A percentile compares a stretch with the other conserved stretches of the same genome.
phyloP scores from a whole-genome alignment of 495 filamentous ascomycete genomes.

The Lasiosphaeria miniovina region DNA sequence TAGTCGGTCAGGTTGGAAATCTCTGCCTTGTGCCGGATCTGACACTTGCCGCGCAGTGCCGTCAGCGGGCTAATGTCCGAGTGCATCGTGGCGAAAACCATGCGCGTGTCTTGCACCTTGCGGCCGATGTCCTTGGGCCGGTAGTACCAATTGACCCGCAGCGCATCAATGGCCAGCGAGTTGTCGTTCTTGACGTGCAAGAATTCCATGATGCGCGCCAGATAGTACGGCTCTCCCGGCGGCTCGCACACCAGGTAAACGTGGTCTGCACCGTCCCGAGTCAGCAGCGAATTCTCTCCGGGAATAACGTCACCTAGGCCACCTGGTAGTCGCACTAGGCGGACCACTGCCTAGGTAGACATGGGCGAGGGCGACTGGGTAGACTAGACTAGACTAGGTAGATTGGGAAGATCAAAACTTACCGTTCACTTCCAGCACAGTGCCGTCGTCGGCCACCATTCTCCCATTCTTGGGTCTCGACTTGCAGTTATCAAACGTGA shows the following conservation, averaged over 20 bases:
- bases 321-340: too few relatives aligned
- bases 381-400: too few relatives aligned
- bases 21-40: conserved; percentile 81
- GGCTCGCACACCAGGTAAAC: conserved; percentile 97
- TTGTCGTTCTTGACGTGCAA: conserved; percentile 73
- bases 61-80: conserved; percentile 93
- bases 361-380: too few relatives aligned
- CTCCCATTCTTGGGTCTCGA: conserved; percentile 71
- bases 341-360: too few relatives aligned
- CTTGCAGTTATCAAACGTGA: conserved; percentile 73
- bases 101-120: conserved; percentile 81
- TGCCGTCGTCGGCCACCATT: conserved; percentile 88
- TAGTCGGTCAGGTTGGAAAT: conserved; percentile 80
- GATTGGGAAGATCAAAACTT: conserved; percentile 35
- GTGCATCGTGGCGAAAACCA: conserved; percentile 96
- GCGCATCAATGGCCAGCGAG: conserved; percentile 70
- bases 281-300: conserved; percentile 17
- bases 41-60: conserved; percentile 87
- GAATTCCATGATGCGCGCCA: conserved; percentile 98
- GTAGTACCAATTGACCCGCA: conserved; percentile 98
- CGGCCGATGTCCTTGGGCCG: conserved; percentile 92
- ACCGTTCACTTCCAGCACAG: conserved; percentile 81
- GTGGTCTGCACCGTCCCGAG: conserved; percentile 64
- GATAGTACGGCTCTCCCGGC: conserved; percentile 95
- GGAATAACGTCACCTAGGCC: conserved; percentile 5